Evolutionary conservation across 2,329 filamentous ascomycete species (phyloP).

Genomic region (Monosporascus sp.): DNA sequence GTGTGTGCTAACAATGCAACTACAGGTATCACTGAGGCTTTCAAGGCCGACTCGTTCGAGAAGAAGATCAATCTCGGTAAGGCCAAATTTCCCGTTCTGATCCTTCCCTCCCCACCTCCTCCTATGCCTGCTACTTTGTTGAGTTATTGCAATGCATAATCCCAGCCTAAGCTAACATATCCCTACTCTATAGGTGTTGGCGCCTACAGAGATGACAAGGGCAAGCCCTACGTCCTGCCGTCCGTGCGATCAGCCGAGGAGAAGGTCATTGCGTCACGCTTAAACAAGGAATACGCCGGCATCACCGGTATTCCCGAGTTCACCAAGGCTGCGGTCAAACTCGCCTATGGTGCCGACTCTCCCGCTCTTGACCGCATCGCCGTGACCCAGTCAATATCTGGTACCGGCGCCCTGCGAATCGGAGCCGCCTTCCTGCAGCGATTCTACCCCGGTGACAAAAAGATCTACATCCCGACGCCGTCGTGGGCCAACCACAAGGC

Average conservation of each 20-base stretch:
- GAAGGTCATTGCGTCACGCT: conserved; percentile 68
- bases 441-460: conserved; percentile 87
- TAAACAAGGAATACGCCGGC: conserved; percentile 97
- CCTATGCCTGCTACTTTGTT: conserved; percentile 1
- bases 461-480: conserved; percentile 92
- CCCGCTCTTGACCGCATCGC: conserved; percentile 72
- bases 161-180: conserved; percentile 10
- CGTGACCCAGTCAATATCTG: conserved; percentile 97
- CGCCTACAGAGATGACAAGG: conserved; percentile 95
- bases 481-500: conserved; percentile 98
- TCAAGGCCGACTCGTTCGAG: conserved; percentile 90
- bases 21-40: conserved; percentile 88
- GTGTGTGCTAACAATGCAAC: conserved; percentile 3
- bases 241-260: conserved; percentile 87
- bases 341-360: conserved; percentile 84
- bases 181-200: conserved; percentile 63
- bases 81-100: conserved; percentile 17
- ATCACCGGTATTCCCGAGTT: conserved; percentile 95
- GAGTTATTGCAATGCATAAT: conserved; percentile 1
- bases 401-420: conserved; percentile 91
- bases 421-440: conserved; percentile 88
- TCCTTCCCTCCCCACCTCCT: conserved; percentile 3
- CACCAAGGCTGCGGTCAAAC: conserved; percentile 82
- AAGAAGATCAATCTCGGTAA: conserved; percentile 97
- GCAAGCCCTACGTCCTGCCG: conserved; percentile 95